Conservation (phyloP, 139 green algal species). For the Astrephomene gubernaculifera region DNA sequence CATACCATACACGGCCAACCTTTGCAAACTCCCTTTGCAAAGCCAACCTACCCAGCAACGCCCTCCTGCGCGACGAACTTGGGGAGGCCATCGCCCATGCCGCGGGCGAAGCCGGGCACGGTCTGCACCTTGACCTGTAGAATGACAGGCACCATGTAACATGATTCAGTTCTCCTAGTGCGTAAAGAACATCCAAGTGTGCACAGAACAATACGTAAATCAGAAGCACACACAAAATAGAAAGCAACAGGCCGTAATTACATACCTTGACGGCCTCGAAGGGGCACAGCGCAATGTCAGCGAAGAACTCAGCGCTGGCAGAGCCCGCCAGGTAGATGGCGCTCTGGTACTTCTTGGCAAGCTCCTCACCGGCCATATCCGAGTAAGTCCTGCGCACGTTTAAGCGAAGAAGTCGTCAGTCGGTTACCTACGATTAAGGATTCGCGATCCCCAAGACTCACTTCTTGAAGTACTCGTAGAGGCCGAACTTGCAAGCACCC, state of each 20-base stretch:
- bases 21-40: too few species aligned
- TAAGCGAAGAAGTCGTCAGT: neutral
- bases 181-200: neutral
- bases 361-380: slow-evolving; percentile 86
- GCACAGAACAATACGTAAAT: too few species aligned
- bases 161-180: too few species aligned
- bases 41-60: slow-evolving; percentile 47
- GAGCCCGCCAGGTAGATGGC: slow-evolving; percentile 90
- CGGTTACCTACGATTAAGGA: neutral
- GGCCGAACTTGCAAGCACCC: slow-evolving; percentile 92
- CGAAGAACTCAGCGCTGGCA: slow-evolving; percentile 95
- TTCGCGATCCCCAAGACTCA: slow-evolving; percentile 49
- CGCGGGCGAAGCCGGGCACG: slow-evolving; percentile 86
- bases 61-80: slow-evolving; percentile 85
- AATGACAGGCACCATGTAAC: too few species aligned
- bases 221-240: neutral
- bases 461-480: slow-evolving; percentile 96
- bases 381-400: slow-evolving; percentile 67
- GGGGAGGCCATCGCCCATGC: slow-evolving; percentile 87
- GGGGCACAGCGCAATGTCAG: slow-evolving; percentile 93
- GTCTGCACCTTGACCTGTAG: slow-evolving; percentile 94
- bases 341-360: slow-evolving; percentile 89
- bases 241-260: neutral
- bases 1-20: too few species aligned
- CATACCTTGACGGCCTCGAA: slow-evolving; percentile 96